Percentiles rank a stretch among this genome's conserved stretches.
Evolutionary conservation across 805 yeast genomes (phyloP).

Genomic region (Cyberlindnera mycetangii): DNA sequence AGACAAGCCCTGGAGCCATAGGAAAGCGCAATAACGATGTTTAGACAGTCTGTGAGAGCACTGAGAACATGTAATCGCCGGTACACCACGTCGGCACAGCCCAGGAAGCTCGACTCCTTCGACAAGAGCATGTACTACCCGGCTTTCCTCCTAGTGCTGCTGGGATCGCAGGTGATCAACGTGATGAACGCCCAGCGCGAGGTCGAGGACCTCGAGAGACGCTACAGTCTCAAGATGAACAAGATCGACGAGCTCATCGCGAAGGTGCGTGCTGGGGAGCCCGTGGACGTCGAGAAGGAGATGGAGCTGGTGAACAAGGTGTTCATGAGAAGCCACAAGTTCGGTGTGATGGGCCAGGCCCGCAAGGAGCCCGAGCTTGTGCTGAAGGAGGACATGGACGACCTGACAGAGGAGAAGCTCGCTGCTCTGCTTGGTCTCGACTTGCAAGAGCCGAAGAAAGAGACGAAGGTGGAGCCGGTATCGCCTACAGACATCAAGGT

Average conservation of each 20-base stretch:
- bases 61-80: neutral
- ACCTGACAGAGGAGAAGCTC: constrained; percentile 18
- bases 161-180: constrained; percentile 46
- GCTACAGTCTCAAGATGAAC: constrained; percentile 35
- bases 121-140: constrained; percentile 38
- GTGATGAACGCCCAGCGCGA: constrained; percentile 41
- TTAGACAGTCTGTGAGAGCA: too few relatives aligned
- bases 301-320: constrained; percentile 35
- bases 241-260: constrained; percentile 38
- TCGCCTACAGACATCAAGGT: constrained; percentile 9
- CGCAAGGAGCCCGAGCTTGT: constrained; percentile 16
- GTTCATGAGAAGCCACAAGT: constrained; percentile 25
- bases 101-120: constrained; percentile 21
- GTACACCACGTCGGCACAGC: neutral
- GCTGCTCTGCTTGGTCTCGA: constrained; percentile 18
- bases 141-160: constrained; percentile 39
- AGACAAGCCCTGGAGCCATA: too few relatives aligned
- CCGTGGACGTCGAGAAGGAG: constrained; percentile 40
- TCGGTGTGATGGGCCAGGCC: constrained; percentile 7
- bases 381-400: constrained; percentile 22
- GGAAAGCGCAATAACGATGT: too few relatives aligned
- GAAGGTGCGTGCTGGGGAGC: constrained; percentile 35
- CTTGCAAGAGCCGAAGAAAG: neutral
- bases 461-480: neutral
- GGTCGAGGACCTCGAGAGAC: constrained; percentile 37